Conservation (phyloP, 805 yeast genomes). For the Debaryomyces maramus region DNA sequence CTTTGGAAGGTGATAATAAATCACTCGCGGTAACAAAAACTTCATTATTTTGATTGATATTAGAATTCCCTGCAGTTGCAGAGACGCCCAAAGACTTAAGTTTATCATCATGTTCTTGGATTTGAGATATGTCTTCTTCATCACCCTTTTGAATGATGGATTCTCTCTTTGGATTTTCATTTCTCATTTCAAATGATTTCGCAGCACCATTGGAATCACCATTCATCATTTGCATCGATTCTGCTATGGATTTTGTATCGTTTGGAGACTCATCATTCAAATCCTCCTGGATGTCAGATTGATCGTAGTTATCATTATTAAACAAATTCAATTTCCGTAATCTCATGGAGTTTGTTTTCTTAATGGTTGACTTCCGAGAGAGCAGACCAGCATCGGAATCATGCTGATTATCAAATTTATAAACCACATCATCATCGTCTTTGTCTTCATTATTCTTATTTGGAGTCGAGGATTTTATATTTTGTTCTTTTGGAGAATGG, state of each 20-base stretch:
- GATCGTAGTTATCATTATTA: slow-evolving; percentile 14
- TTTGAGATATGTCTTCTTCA: slow-evolving; percentile 12
- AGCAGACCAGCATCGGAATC: slow-evolving; percentile 23
- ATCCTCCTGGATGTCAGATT: not conserved
- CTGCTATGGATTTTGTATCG: not conserved
- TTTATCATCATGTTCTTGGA: slow-evolving; percentile 14
- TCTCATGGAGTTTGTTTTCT: slow-evolving; percentile 41
- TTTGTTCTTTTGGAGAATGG: slow-evolving; percentile 6
- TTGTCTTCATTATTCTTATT: slow-evolving; percentile 9
- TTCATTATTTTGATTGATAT: slow-evolving; percentile 15
- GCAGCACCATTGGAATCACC: slow-evolving; percentile 6
- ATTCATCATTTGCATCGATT: not conserved
- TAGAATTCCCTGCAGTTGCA: slow-evolving; percentile 12
- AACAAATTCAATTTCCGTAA: slow-evolving; percentile 42
- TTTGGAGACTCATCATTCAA: not conserved
- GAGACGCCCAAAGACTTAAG: slow-evolving; percentile 18
- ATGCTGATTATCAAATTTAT: slow-evolving; percentile 31
- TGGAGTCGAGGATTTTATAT: not conserved
- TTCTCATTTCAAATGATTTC: slow-evolving; percentile 18
- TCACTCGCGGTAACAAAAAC: slow-evolving; percentile 26
- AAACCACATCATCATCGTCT: slow-evolving; percentile 30
- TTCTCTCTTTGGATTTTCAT: slow-evolving; percentile 8
- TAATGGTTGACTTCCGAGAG: slow-evolving; percentile 42
- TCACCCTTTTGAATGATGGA: slow-evolving; percentile 11
- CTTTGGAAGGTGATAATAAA: slow-evolving; percentile 12